Conservation (phyloP, 768 basidiomycete genomes). For the Naganishia onofrii region DNA sequence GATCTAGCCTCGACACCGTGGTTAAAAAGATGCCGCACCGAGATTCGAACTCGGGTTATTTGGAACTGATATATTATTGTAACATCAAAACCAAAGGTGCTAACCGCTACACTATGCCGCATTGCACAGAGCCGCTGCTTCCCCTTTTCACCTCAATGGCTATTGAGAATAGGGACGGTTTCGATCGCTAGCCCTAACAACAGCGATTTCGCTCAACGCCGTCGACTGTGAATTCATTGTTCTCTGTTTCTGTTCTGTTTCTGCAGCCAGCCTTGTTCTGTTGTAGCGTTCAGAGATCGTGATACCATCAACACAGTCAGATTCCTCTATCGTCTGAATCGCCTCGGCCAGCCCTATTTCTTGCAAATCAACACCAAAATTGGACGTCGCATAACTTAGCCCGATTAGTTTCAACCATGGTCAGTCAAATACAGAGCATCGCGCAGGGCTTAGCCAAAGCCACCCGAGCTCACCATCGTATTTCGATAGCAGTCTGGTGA, state of each 20-base stretch:
- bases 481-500: background rate
- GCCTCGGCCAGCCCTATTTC: no score
- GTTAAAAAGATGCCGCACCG: background rate
- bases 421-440: background rate
- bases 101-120: conserved; percentile 25
- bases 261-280: background rate
- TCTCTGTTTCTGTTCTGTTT: background rate
- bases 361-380: no score
- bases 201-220: background rate
- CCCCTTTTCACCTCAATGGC: no score
- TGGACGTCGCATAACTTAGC: background rate
- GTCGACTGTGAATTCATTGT: background rate
- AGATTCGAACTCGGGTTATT: conserved; percentile 23
- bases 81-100: conserved; percentile 25
- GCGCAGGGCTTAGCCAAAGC: no score
- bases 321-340: no score
- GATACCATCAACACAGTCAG: background rate
- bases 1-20: no score
- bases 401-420: background rate
- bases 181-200: background rate
- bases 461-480: conserved; percentile 4
- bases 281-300: background rate
- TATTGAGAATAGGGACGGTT: background rate
- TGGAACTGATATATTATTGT: background rate
- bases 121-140: no score